Evolutionary conservation across 495 filamentous ascomycete species (phyloP), one percentile per base, ranked within the genome.

Genomic region (Aspergillus cavernicola): DNA sequence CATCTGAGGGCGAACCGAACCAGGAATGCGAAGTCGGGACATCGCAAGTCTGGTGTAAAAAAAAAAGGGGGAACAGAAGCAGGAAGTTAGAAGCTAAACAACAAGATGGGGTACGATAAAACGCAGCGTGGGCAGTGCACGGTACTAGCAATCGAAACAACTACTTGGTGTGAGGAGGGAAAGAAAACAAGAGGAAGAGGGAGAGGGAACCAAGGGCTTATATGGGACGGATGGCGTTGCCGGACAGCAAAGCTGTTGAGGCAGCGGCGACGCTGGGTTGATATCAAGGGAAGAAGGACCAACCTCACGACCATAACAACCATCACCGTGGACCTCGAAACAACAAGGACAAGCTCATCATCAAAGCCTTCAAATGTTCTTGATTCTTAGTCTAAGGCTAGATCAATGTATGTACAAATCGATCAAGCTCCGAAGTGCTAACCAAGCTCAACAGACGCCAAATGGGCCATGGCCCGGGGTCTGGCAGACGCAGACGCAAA

Each of bases 131-230:
- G 43, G 49, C 53, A 29, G 20, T 41, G 29, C 55, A 61, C 52
- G 52, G 45, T 58, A 58, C 60, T 59, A 56, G 51, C 41, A 55
- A 32, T 63, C 54, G 52, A 59, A 54, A 42, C 16, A 37, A 57
- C 53, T 50, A 63, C 32, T 31, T 19, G 54, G 50, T 46, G 43
- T 55, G 47, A 46, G 22, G 53, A 48, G 47, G 31, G 38, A 32
- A 40, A 28, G 40, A 50, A 39, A 47, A 38, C 29, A 50, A 19
- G 26, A 52, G 4, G n/a, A 61, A 43, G 45, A 52, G 26, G 37
- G 50, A 16, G 19, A n/a, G 11, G 42, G 40, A 33, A 52, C 0
- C 31, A 6, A 44, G 40, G 13, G 32, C 19, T 41, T 6, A 38
- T 6, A 38, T 52, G 26, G 22, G 20, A 33, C 11, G 13, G 10